These are phyloP conservation scores for Aspergillus mulundensis DNA, from an alignment of 495 filamentous ascomycete genomes.

Conservation along the genomic window DNA sequence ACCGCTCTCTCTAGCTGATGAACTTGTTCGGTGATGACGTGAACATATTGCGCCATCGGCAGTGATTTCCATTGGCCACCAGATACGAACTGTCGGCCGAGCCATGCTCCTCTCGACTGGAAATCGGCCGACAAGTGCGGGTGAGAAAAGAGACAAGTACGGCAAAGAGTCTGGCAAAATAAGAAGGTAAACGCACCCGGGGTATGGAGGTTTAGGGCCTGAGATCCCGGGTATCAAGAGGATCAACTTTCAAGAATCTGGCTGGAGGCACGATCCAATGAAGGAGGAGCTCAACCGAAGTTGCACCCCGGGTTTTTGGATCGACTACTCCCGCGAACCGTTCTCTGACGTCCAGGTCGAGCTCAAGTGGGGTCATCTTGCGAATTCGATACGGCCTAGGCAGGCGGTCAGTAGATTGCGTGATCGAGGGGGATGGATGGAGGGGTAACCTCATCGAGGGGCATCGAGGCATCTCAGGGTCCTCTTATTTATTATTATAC, in stretches of 20 bases:
- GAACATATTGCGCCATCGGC: constrained; percentile 30
- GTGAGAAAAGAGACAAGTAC: neutral
- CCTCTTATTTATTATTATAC: constrained; percentile 15
- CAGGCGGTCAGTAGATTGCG: constrained; percentile 38
- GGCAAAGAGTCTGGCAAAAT: neutral
- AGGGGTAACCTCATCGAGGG: constrained; percentile 11
- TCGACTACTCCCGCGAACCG: neutral
- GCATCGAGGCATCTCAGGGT: constrained; percentile 6
- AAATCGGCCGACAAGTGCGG: constrained; percentile 29
- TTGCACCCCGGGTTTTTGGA: constrained; percentile 1
- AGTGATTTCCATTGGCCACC: constrained; percentile 30
- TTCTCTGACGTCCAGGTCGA: neutral
- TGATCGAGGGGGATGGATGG: constrained; percentile 27
- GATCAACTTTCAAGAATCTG: too few relatives aligned
- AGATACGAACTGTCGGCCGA: constrained; percentile 25
- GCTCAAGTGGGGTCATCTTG: constrained; percentile 1
- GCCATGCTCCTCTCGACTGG: constrained; percentile 11
- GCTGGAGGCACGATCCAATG: neutral
- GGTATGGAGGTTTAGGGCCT: neutral
- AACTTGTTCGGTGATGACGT: constrained; percentile 8
- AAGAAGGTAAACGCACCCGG: neutral
- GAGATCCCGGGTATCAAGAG: neutral
- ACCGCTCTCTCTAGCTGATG: neutral
- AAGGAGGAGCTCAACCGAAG: neutral
- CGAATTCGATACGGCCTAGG: neutral